These are phyloP conservation scores for Arthroderma uncinatum DNA, from an alignment of 2,329 filamentous ascomycete species.

Conservation along the genomic window DNA sequence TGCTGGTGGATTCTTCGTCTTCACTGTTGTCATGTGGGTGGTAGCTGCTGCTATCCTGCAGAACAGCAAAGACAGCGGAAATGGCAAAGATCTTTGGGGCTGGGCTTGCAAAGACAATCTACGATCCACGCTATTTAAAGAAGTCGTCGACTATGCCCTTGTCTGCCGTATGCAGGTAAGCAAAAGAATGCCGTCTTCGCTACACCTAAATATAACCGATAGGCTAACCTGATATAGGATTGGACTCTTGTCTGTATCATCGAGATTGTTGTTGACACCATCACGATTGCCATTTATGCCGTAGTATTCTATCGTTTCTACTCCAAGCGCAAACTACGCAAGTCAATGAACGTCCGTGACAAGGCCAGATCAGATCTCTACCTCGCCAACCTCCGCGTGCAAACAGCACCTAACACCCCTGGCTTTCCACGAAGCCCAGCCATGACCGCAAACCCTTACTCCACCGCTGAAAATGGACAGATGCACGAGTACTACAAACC, in stretches of 20 bases:
- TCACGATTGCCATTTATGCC: slow-evolving; percentile 85
- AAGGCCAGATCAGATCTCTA: slow-evolving; percentile 90
- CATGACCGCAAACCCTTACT: slow-evolving; percentile 40
- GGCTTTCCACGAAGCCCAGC: slow-evolving; percentile 62
- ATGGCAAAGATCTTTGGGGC: slow-evolving; percentile 88
- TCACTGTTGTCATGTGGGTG: slow-evolving; percentile 87
- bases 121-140: slow-evolving; percentile 61
- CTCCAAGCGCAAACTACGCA: slow-evolving; percentile 87
- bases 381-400: slow-evolving; percentile 69
- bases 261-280: slow-evolving; percentile 82
- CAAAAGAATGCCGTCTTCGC: neutral
- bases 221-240: slow-evolving; percentile 46
- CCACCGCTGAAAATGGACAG: slow-evolving; percentile 42
- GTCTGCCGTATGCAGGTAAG: slow-evolving; percentile 77
- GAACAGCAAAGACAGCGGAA: slow-evolving; percentile 57
- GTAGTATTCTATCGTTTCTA: slow-evolving; percentile 96
- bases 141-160: slow-evolving; percentile 78
- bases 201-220: slow-evolving; percentile 18
- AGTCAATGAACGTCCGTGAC: slow-evolving; percentile 94
- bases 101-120: slow-evolving; percentile 94
- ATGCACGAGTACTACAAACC: slow-evolving; percentile 27
- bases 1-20: slow-evolving; percentile 83
- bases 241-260: slow-evolving; percentile 96
- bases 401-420: slow-evolving; percentile 91
- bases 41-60: slow-evolving; percentile 77